A percentile compares a stretch with the other conserved stretches of the same genome.
These are phyloP conservation scores for Torrubiella hemipterigena DNA, from an alignment of 2,329 filamentous ascomycete species.

Conservation along the genomic window DNA sequence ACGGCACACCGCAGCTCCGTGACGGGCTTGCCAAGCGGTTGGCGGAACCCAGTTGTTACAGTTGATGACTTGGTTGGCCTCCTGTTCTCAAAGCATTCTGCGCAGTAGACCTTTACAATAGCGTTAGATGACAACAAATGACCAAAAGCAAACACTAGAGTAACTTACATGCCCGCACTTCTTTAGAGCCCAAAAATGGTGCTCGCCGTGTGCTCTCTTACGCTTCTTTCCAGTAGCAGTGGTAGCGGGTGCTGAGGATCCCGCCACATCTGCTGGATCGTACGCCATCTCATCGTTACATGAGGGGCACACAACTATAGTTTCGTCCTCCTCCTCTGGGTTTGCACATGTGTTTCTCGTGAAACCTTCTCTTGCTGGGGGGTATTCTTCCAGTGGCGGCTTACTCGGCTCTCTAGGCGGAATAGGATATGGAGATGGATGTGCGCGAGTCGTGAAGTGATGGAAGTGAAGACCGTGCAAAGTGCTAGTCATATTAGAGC, in stretches of 20 bases:
- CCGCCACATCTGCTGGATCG: constrained; percentile 37
- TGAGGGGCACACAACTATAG: constrained; percentile 70
- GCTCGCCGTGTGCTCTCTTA: constrained; percentile 47
- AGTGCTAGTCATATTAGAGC: constrained; percentile 8
- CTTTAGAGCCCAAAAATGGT: constrained; percentile 87
- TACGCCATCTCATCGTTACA: constrained; percentile 76
- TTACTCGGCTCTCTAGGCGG: constrained; percentile 26
- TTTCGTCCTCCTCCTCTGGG: constrained; percentile 41
- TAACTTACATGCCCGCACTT: constrained; percentile 77
- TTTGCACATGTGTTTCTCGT: constrained; percentile 51
- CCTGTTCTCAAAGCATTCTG: constrained; percentile 47
- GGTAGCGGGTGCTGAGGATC: constrained; percentile 7
- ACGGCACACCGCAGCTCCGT: constrained; percentile 40
- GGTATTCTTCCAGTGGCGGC: constrained; percentile 48
- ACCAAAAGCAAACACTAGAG: not conserved
- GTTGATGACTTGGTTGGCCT: constrained; percentile 22
- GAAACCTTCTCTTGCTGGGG: constrained; percentile 62
- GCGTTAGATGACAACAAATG: constrained; percentile 3
- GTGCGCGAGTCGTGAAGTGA: constrained; percentile 19
- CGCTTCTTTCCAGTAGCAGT: constrained; percentile 20
- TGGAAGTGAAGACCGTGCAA: constrained; percentile 14
- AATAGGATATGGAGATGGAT: too few relatives aligned
- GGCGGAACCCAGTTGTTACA: constrained; percentile 25
- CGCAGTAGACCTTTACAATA: constrained; percentile 45
- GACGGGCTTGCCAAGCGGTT: constrained; percentile 14